A percentile compares a stretch with the other conserved stretches of the same genome.
phyloP scores from a whole-genome alignment of 2,329 filamentous ascomycete genomes.

The Fonsecaea nubica region DNA sequence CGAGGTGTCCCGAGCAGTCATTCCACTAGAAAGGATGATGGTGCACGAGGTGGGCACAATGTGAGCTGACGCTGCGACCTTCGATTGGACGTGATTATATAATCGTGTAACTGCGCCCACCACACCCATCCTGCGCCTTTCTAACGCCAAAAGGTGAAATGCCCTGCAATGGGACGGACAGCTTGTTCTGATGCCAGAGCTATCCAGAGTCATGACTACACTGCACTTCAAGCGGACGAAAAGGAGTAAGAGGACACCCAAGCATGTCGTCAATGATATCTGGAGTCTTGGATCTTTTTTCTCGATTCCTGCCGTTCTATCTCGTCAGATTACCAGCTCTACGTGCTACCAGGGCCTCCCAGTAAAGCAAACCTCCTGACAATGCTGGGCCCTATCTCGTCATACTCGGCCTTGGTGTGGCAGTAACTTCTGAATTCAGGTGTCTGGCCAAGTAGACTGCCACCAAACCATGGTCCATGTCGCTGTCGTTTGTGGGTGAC shows the following conservation, averaged over 20 bases:
- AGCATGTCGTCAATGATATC: no score
- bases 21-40: no score
- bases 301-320: constrained; percentile 4
- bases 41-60: no score
- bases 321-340: constrained; percentile 32
- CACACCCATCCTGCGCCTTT: neutral
- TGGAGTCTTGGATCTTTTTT: neutral
- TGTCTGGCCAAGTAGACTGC: constrained; percentile 93
- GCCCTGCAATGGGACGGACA: neutral
- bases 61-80: neutral
- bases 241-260: no score
- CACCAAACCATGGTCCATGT: constrained; percentile 98
- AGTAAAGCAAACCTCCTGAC: constrained; percentile 92
- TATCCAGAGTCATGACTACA: neutral
- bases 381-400: constrained; percentile 95
- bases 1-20: neutral
- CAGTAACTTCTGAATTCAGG: constrained; percentile 99
- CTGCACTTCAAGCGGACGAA: no score
- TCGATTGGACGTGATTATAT: neutral
- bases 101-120: neutral
- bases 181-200: neutral
- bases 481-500: constrained; percentile 97
- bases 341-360: constrained; percentile 77
- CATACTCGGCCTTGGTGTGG: constrained; percentile 88
- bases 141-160: neutral